Conservation (phyloP, 2,329 filamentous ascomycete genomes). For the Lithohypha guttulata region DNA sequence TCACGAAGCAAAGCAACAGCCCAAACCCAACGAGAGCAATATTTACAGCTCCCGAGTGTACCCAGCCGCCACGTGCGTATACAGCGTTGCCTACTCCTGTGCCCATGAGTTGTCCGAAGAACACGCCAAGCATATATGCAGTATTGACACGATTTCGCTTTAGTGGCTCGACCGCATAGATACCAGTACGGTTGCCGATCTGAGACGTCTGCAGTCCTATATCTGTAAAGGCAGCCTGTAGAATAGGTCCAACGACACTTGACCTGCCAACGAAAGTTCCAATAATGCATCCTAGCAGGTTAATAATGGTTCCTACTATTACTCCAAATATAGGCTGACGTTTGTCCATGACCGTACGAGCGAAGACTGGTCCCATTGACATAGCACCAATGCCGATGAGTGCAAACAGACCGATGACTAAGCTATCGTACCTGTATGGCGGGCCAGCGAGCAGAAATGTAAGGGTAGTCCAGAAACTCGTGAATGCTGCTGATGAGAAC, state of each 20-base stretch:
- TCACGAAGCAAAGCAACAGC: conserved; percentile 36
- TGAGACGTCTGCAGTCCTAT: conserved; percentile 63
- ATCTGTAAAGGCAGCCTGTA: conserved; percentile 61
- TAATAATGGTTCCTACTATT: conserved; percentile 48
- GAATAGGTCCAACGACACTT: conserved; percentile 58
- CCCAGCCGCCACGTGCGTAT: conserved; percentile 48
- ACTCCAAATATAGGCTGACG: conserved; percentile 54
- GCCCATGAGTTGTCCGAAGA: conserved; percentile 63
- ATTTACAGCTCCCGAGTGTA: conserved; percentile 44
- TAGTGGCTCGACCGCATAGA: conserved; percentile 61
- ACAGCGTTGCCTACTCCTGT: conserved; percentile 49
- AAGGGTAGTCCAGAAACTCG: conserved; percentile 61
- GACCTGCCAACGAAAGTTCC: conserved; percentile 58
- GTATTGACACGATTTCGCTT: conserved; percentile 69
- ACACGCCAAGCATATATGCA: conserved; percentile 67
- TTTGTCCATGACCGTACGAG: conserved; percentile 57
- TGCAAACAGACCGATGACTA: conserved; percentile 66
- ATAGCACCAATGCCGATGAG: conserved; percentile 65
- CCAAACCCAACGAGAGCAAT: conserved; percentile 44
- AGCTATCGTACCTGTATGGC: conserved; percentile 57
- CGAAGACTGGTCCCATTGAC: conserved; percentile 56
- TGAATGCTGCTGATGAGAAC: conserved; percentile 51
- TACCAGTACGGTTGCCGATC: conserved; percentile 59
- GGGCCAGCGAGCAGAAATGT: conserved; percentile 64
- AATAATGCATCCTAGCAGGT: conserved; percentile 51